A percentile compares a stretch with the other conserved stretches of the same genome.
Evolutionary conservation across 208 protist genomes (phyloP).

Genomic region (Wallacemonas sp.): DNA sequence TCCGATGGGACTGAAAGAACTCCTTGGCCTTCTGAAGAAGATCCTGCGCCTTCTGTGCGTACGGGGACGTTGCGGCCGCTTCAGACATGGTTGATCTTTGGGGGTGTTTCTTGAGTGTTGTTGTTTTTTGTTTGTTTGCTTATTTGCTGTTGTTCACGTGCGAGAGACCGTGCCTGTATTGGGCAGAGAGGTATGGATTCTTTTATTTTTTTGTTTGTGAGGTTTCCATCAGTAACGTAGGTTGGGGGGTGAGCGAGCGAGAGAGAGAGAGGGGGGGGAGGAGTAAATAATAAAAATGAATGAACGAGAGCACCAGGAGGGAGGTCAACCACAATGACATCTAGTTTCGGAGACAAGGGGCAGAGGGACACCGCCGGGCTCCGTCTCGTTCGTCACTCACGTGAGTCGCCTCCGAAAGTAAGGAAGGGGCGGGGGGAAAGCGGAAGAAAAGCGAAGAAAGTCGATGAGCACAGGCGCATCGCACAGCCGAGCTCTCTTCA

Average conservation of each 20-base stretch:
- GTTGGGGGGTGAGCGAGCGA: no score
- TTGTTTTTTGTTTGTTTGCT: not conserved
- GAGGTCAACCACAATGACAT: no score
- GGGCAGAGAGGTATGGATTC: not conserved
- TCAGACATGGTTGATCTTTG: constrained; percentile 4
- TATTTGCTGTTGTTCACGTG: no score
- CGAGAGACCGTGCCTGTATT: no score
- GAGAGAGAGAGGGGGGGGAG: not conserved
- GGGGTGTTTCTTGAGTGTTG: not conserved
- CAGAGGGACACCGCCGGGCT: no score
- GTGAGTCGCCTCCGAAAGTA: no score
- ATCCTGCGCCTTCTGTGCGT: constrained; percentile 1
- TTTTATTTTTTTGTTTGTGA: constrained; percentile 4
- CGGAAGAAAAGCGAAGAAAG: no score
- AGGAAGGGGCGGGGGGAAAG: not conserved
- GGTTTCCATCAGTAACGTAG: no score
- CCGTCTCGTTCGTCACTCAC: no score
- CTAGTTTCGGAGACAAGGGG: no score
- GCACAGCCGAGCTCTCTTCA: not conserved
- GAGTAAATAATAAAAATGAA: not conserved
- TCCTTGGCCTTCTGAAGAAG: constrained; percentile 20
- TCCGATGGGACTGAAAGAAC: constrained; percentile 29
- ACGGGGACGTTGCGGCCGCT: not conserved
- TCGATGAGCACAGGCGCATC: no score
- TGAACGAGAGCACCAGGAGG: no score